Percentiles rank a stretch among this genome's conserved stretches.
Evolutionary conservation across 805 yeast species (phyloP).

Genomic region (Blastobotrys peoriensis): DNA sequence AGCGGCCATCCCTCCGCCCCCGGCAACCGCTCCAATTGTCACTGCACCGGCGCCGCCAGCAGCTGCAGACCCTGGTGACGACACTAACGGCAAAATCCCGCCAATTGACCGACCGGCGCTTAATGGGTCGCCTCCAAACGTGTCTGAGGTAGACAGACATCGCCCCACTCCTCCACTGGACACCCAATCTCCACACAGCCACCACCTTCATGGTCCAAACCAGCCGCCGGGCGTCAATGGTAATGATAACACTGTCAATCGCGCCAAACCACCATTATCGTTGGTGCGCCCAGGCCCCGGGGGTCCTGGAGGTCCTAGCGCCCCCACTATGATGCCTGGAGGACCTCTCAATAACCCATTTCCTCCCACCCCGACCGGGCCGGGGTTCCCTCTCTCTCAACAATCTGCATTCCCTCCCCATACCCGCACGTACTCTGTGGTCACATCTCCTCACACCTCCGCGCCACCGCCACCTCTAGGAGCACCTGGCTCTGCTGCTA

Average conservation of each 20-base stretch:
- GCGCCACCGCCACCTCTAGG: no score
- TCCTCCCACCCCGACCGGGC: neutral
- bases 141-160: neutral
- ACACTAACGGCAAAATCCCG: no score
- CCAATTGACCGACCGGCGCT: no score
- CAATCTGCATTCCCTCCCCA: neutral
- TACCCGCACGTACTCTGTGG: neutral
- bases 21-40: slow-evolving; percentile 9
- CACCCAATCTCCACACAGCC: neutral
- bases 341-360: neutral
- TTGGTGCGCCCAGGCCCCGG: no score
- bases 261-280: no score
- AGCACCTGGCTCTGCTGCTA: no score
- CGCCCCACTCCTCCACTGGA: neutral
- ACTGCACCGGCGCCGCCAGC: neutral
- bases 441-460: neutral
- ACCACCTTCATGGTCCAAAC: slow-evolving; percentile 1
- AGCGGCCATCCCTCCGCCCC: no score
- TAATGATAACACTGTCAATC: neutral
- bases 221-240: slow-evolving; percentile 4
- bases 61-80: slow-evolving; percentile 3
- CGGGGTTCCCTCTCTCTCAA: neutral
- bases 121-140: neutral
- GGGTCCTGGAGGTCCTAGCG: no score
- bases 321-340: neutral